phyloP scores from a whole-genome alignment of 2,329 filamentous ascomycete species.

The Pseudopithomyces chartarum region DNA sequence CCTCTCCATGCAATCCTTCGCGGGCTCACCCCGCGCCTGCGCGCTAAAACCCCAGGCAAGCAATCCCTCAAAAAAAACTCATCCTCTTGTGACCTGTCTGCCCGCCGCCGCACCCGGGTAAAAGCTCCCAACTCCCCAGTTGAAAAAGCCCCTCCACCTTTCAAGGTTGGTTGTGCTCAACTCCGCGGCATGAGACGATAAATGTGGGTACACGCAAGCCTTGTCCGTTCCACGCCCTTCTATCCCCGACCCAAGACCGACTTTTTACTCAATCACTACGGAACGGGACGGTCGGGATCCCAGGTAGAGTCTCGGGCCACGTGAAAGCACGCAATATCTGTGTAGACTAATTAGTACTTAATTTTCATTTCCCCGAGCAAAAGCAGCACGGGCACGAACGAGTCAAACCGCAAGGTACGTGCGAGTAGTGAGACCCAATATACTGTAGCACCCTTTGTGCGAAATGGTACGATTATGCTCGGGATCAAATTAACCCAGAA shows the following conservation, averaged over 20 bases:
- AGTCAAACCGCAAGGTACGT: neutral
- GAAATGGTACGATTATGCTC: neutral
- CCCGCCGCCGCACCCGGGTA: neutral
- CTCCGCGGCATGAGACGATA: no score
- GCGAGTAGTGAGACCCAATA: neutral
- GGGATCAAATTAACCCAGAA: neutral
- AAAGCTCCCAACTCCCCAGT: neutral
- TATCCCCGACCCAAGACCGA: no score
- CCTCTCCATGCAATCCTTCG: neutral
- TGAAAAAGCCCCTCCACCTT: neutral
- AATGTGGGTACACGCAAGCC: no score
- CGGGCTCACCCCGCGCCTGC: neutral
- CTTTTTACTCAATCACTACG: no score
- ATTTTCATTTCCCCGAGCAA: no score
- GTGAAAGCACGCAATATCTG: no score
- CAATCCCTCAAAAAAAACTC: neutral
- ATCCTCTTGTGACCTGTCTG: no score
- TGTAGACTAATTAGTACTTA: no score
- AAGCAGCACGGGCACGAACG: neutral
- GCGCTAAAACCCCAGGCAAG: neutral
- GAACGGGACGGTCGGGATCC: no score
- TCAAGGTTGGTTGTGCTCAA: no score
- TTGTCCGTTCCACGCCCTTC: no score
- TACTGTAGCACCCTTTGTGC: neutral
- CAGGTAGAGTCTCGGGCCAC: no score